phyloP scores from a whole-genome alignment of 2,329 filamentous ascomycete genomes.

The Dothiorella sarmentorum region DNA sequence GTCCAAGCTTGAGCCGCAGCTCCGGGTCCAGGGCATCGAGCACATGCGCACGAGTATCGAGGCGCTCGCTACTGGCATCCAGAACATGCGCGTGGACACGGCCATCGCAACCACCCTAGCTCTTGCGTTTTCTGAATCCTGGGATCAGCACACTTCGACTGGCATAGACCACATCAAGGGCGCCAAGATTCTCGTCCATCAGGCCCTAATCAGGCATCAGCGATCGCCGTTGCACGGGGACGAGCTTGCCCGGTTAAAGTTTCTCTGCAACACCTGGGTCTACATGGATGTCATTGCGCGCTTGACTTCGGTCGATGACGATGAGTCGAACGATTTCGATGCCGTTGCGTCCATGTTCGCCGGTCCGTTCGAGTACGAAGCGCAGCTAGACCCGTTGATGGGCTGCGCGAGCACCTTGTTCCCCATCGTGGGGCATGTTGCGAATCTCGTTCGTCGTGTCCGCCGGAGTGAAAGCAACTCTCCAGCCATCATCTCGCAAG shows the following conservation, averaged over 20 bases:
- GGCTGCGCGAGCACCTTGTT: constrained; percentile 66
- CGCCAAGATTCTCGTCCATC: constrained; percentile 61
- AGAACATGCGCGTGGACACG: constrained; percentile 61
- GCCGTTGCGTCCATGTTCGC: constrained; percentile 36
- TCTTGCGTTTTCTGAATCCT: constrained; percentile 67
- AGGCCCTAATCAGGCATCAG: constrained; percentile 52
- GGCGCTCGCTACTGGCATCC: constrained; percentile 57
- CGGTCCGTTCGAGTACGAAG: constrained; percentile 36
- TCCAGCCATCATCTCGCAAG: constrained; percentile 59
- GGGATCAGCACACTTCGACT: constrained; percentile 66
- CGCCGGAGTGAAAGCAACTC: constrained; percentile 55
- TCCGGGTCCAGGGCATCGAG: constrained; percentile 62
- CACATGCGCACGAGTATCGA: constrained; percentile 65
- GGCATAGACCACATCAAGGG: constrained; percentile 68
- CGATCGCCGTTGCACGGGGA: constrained; percentile 36
- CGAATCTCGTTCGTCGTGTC: constrained; percentile 62
- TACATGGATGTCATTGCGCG: constrained; percentile 72
- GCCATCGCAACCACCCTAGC: constrained; percentile 68
- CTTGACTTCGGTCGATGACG: constrained; percentile 60
- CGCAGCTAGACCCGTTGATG: constrained; percentile 67
- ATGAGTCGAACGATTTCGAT: constrained; percentile 53
- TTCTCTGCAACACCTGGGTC: constrained; percentile 68
- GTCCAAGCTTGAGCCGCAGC: constrained; percentile 53
- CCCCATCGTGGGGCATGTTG: constrained; percentile 64
- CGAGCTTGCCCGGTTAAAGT: constrained; percentile 56